phyloP scores from a whole-genome alignment of 2,329 filamentous ascomycete species.

The Diaporthe ampelina region DNA sequence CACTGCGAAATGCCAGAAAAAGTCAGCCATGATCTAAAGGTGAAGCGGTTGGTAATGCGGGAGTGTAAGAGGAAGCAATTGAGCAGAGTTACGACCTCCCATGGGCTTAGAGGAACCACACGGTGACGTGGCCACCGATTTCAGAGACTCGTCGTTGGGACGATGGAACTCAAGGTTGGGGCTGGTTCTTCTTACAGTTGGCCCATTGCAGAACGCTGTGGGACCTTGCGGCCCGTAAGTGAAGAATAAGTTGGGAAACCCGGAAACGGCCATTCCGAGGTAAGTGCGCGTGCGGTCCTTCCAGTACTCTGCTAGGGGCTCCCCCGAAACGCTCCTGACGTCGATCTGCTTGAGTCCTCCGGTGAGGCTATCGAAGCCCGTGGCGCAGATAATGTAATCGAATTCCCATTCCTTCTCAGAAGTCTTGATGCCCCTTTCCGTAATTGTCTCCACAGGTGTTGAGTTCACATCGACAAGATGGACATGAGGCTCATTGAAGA shows the following conservation, averaged over 20 bases:
- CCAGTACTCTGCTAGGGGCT: slow-evolving; percentile 54
- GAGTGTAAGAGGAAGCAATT: not conserved
- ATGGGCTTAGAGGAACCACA: too few species aligned
- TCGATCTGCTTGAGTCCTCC: slow-evolving; percentile 57
- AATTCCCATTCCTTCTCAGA: slow-evolving; percentile 42
- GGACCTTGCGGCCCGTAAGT: slow-evolving; percentile 57
- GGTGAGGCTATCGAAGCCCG: slow-evolving; percentile 59
- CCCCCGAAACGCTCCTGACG: slow-evolving; percentile 51
- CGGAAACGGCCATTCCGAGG: slow-evolving; percentile 56
- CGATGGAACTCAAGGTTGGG: not conserved
- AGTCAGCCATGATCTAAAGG: not conserved
- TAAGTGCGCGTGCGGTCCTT: slow-evolving; percentile 52
- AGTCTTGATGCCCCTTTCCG: slow-evolving; percentile 46
- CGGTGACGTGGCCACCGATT: too few species aligned
- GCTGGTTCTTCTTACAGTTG: slow-evolving; percentile 44
- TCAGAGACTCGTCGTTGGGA: not conserved
- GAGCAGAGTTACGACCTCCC: not conserved
- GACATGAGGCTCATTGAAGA: slow-evolving; percentile 52
- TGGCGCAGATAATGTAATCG: slow-evolving; percentile 48
- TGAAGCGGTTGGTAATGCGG: too few species aligned
- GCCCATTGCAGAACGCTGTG: slow-evolving; percentile 55
- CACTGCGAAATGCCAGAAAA: slow-evolving; percentile 40
- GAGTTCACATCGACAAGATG: slow-evolving; percentile 49
- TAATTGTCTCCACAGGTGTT: slow-evolving; percentile 45
- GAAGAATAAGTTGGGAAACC: slow-evolving; percentile 63